phyloP scores from a whole-genome alignment of 164 flowering plant species.

The Amborella trichopoda region DNA sequence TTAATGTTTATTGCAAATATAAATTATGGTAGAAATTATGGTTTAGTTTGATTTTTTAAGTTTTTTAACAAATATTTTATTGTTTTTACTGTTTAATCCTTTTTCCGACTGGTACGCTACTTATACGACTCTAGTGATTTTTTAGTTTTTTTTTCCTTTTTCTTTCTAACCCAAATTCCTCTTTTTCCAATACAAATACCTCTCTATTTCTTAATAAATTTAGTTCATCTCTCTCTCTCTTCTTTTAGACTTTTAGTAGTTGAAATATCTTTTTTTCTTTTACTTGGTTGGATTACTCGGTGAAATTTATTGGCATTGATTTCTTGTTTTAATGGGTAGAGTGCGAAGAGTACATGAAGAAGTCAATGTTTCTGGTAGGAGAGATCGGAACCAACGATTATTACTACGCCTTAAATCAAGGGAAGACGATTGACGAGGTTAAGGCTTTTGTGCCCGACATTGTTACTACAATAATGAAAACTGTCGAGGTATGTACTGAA shows the following conservation, averaged over 20 bases:
- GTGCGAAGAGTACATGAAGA: constrained; percentile 8
- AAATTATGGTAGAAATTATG: too few relatives aligned
- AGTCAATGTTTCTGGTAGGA: constrained; percentile 22
- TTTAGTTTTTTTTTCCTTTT: too few relatives aligned
- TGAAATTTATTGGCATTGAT: not conserved
- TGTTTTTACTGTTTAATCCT: too few relatives aligned
- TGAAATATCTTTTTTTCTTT: not conserved
- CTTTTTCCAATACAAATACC: too few relatives aligned
- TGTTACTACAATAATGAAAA: constrained; percentile 9
- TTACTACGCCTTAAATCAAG: constrained; percentile 10
- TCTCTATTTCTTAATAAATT: not conserved
- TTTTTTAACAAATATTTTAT: too few relatives aligned
- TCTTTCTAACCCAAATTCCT: too few relatives aligned
- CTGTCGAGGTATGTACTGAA: constrained; percentile 14
- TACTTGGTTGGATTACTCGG: not conserved
- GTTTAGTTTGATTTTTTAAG: too few relatives aligned
- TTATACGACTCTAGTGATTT: too few relatives aligned
- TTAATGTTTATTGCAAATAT: too few relatives aligned
- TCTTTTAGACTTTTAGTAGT: not conserved
- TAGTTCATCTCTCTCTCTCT: not conserved
- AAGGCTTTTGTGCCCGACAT: constrained; percentile 13
- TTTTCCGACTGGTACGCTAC: too few relatives aligned
- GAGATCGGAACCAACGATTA: constrained; percentile 34
- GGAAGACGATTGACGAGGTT: constrained; percentile 9
- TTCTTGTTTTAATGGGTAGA: constrained; percentile 4